These are phyloP conservation scores for Acacia pycnantha DNA, from an alignment of 331 rosid genomes.

Conservation along the genomic window DNA sequence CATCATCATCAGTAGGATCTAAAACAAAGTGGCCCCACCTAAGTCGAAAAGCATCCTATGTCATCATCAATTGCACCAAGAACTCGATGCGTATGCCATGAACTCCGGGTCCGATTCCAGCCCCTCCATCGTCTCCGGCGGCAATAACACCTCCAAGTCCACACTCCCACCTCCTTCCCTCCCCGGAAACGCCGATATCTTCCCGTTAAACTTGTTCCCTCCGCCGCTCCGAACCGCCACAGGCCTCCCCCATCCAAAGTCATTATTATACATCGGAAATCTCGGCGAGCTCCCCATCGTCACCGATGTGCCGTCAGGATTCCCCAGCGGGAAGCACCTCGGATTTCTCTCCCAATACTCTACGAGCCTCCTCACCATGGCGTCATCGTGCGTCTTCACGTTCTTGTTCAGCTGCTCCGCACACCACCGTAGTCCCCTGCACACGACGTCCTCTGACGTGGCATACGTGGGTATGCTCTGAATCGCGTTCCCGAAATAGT, in stretches of 20 bases:
- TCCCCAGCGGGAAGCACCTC: constrained; percentile 80
- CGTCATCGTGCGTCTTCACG: constrained; percentile 66
- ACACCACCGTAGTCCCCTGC: constrained; percentile 68
- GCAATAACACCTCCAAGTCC: constrained; percentile 81
- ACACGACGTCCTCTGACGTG: constrained; percentile 50
- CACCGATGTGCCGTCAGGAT: constrained; percentile 74
- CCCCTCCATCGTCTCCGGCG: constrained; percentile 76
- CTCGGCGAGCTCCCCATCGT: constrained; percentile 97
- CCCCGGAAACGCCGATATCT: constrained; percentile 93
- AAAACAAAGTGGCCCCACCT: neutral
- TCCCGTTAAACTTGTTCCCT: constrained; percentile 91
- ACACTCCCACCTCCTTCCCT: constrained; percentile 75
- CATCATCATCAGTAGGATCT: neutral
- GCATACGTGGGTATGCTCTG: constrained; percentile 78
- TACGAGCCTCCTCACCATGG: constrained; percentile 50
- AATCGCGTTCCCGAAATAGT: constrained; percentile 91
- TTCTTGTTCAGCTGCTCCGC: constrained; percentile 68
- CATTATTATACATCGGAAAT: constrained; percentile 89
- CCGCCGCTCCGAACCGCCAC: constrained; percentile 81
- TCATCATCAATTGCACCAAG: neutral
- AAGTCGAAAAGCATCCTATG: neutral
- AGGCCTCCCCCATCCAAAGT: constrained; percentile 94
- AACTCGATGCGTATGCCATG: constrained; percentile 61
- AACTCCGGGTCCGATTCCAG: constrained; percentile 75
- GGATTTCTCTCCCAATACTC: constrained; percentile 82